Conservation (phyloP, 306 rosid genomes). For the Sindora glabra region DNA sequence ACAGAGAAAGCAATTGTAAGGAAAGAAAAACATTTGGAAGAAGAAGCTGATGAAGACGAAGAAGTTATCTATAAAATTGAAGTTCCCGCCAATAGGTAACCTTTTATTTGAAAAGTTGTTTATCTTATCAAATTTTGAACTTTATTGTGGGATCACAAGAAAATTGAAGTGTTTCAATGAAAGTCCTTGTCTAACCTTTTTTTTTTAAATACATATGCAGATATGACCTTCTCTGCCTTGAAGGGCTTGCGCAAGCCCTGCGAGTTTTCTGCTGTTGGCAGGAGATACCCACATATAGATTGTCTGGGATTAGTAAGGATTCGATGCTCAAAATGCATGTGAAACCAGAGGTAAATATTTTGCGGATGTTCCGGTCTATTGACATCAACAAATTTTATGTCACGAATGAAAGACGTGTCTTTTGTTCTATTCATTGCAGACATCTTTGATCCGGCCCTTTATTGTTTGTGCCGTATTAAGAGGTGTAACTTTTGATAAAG, state of each 20-base stretch:
- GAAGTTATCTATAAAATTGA: constrained; percentile 68
- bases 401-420: constrained; percentile 1
- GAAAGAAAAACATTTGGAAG: constrained; percentile 49
- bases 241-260: constrained; percentile 86
- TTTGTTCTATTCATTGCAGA: constrained; percentile 33
- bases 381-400: not conserved
- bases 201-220: constrained; percentile 28
- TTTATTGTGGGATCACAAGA: not conserved
- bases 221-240: constrained; percentile 90
- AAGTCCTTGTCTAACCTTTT: not conserved
- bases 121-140: not conserved
- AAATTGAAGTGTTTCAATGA: not conserved
- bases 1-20: constrained; percentile 57
- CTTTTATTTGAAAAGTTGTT: not conserved
- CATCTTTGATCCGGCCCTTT: constrained; percentile 60
- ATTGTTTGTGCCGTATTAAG: constrained; percentile 85
- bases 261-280: constrained; percentile 49
- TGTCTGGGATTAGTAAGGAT: constrained; percentile 51
- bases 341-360: constrained; percentile 66
- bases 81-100: constrained; percentile 88
- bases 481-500: constrained; percentile 64
- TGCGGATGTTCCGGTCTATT: not conserved
- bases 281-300: constrained; percentile 49
- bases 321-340: constrained; percentile 72
- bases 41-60: constrained; percentile 42